Conservation (phyloP, 1,284 basidiomycete genomes). For the Rugiboletus extremiorientalis region DNA sequence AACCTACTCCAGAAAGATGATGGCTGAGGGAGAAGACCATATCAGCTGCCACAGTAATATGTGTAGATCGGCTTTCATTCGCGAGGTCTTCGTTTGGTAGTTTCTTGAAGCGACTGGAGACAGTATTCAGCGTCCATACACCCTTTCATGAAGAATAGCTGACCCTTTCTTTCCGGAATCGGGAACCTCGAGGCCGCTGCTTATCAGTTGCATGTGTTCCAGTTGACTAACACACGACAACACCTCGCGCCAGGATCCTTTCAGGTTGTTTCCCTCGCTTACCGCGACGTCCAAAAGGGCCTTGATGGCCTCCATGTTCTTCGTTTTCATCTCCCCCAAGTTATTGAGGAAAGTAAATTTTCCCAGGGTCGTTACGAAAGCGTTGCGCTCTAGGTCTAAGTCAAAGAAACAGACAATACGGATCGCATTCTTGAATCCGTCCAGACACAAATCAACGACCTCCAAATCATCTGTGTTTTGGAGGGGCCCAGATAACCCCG, state of each 20-base stretch:
- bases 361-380: constrained; percentile 95
- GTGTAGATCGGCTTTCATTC: constrained; percentile 94
- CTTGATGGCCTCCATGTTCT: constrained; percentile 99
- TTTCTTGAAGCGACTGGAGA: constrained; percentile 58
- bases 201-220: constrained; percentile 96
- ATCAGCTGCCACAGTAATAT: constrained; percentile 98
- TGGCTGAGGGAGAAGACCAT: constrained; percentile 99
- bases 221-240: constrained; percentile 94
- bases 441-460: constrained; percentile 87
- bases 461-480: constrained; percentile 93
- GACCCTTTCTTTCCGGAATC: constrained; percentile 82
- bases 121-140: constrained; percentile 4
- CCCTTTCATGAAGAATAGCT: constrained; percentile 25
- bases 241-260: constrained; percentile 95
- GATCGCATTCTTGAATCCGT: constrained; percentile 93
- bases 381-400: constrained; percentile 92
- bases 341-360: constrained; percentile 98
- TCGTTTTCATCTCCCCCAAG: constrained; percentile 95
- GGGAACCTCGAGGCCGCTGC: constrained; percentile 79
- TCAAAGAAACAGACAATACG: constrained; percentile 94
- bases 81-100: constrained; percentile 91
- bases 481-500: constrained; percentile 88
- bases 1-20: constrained; percentile 86
- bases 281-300: constrained; percentile 90
- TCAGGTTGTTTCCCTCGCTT: constrained; percentile 91